A percentile compares a stretch with the other conserved stretches of the same genome.
These are phyloP conservation scores for Populus hybrid DNA, from an alignment of 441 rosid genomes.

Conservation along the genomic window DNA sequence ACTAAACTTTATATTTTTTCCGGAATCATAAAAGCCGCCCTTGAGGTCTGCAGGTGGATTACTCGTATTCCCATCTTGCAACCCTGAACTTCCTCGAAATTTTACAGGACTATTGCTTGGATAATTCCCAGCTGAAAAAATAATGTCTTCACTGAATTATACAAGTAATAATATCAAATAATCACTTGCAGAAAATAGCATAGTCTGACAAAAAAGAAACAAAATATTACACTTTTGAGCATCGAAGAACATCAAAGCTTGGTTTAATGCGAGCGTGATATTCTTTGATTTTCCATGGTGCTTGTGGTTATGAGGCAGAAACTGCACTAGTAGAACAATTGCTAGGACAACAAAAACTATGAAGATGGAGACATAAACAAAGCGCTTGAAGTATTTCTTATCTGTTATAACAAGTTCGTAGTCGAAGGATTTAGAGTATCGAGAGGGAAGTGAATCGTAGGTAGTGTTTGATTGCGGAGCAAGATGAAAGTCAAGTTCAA, in stretches of 20 bases:
- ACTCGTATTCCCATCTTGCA: slow-evolving; percentile 44
- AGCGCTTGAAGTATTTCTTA: slow-evolving; percentile 39
- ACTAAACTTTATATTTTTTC: slow-evolving; percentile 58
- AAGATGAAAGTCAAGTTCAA: slow-evolving; percentile 32
- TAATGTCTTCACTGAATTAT: neutral
- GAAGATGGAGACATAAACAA: slow-evolving; percentile 30
- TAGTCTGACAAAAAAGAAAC: neutral
- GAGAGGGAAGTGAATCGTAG: slow-evolving; percentile 45
- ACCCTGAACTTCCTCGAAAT: slow-evolving; percentile 53
- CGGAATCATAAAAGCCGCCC: slow-evolving; percentile 69
- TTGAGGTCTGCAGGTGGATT: slow-evolving; percentile 29
- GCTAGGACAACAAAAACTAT: slow-evolving; percentile 23
- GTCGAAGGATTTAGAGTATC: slow-evolving; percentile 47
- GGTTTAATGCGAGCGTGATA: slow-evolving; percentile 52
- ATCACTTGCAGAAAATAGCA: neutral
- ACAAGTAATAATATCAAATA: neutral
- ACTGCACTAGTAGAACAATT: slow-evolving; percentile 27
- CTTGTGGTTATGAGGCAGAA: slow-evolving; percentile 37
- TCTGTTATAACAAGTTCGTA: slow-evolving; percentile 46
- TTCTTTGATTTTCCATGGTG: slow-evolving; percentile 39
- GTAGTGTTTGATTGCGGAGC: slow-evolving; percentile 27
- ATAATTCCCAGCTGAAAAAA: slow-evolving; percentile 48
- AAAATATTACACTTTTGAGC: slow-evolving; percentile 52
- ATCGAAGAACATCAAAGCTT: slow-evolving; percentile 56
- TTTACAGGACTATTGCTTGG: slow-evolving; percentile 44